phyloP scores from a whole-genome alignment of 73 alveolate species.

The Paramecium tetraurelia region DNA sequence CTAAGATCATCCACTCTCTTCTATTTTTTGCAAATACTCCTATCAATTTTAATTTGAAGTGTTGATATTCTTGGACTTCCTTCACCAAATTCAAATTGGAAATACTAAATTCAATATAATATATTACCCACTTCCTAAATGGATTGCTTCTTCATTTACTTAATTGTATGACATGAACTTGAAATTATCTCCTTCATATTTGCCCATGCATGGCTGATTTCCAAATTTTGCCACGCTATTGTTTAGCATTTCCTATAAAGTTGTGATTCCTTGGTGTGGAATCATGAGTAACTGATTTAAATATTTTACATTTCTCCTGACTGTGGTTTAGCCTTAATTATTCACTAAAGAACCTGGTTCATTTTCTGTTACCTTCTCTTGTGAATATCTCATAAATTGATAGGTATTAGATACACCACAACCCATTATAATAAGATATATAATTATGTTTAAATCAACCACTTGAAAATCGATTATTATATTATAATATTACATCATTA shows the following conservation, averaged over 20 bases:
- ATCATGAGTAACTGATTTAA: constrained; percentile 38
- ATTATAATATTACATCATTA: neutral
- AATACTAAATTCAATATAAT: neutral
- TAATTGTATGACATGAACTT: neutral
- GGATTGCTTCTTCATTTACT: neutral
- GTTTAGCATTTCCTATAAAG: neutral
- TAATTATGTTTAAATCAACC: neutral
- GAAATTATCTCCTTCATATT: constrained; percentile 19
- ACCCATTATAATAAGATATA: constrained; percentile 21
- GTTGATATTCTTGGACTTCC: constrained; percentile 1
- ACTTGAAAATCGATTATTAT: neutral
- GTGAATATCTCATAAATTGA: constrained; percentile 52
- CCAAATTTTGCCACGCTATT: neutral
- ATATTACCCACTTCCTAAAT: neutral
- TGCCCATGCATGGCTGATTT: neutral
- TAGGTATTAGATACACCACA: neutral
- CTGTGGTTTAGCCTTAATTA: constrained; percentile 69
- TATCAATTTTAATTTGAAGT: constrained; percentile 34
- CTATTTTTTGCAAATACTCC: constrained; percentile 84
- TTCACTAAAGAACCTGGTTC: constrained; percentile 51
- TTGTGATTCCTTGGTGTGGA: neutral
- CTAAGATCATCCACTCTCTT: constrained; percentile 80
- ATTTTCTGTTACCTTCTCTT: neutral
- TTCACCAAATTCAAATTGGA: neutral
- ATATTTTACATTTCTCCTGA: constrained; percentile 69